Evolutionary conservation across 305 asterid genomes (phyloP).

Genomic region (Caryopteris hybrid): DNA sequence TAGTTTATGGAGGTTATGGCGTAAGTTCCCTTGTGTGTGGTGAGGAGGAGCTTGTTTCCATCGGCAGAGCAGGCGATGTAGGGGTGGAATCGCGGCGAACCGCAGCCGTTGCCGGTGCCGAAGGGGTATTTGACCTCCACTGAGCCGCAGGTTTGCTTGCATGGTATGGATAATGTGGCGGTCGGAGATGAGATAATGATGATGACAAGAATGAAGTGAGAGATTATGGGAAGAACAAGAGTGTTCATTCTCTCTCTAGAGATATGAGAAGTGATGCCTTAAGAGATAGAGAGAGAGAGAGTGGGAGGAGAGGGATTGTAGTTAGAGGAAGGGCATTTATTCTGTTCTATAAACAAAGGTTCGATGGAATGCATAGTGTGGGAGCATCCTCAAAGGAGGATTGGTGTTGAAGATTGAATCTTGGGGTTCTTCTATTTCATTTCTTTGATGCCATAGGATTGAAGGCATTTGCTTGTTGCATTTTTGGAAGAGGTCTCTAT

Average conservation of each 20-base stretch:
- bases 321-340: background rate
- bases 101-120: slow-evolving; percentile 29
- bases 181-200: background rate
- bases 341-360: background rate
- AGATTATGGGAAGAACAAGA: background rate
- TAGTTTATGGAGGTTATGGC: slow-evolving; percentile 18
- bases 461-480: no score
- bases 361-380: no score
- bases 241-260: background rate
- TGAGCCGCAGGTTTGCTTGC: slow-evolving; percentile 25
- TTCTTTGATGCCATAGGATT: background rate
- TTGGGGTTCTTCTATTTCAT: background rate
- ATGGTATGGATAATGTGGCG: background rate
- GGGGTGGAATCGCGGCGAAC: slow-evolving; percentile 31
- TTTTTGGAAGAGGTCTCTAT: no score
- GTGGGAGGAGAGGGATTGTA: background rate
- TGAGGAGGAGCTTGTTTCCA: slow-evolving; percentile 22
- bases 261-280: background rate
- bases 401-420: background rate
- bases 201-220: background rate
- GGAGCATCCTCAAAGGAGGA: no score
- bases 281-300: background rate
- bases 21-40: slow-evolving; percentile 21
- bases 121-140: slow-evolving; percentile 15
- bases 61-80: slow-evolving; percentile 22